A percentile compares a stretch with the other conserved stretches of the same genome.
phyloP scores from a whole-genome alignment of 1,284 basidiomycete species.

The Puccinia horiana region DNA sequence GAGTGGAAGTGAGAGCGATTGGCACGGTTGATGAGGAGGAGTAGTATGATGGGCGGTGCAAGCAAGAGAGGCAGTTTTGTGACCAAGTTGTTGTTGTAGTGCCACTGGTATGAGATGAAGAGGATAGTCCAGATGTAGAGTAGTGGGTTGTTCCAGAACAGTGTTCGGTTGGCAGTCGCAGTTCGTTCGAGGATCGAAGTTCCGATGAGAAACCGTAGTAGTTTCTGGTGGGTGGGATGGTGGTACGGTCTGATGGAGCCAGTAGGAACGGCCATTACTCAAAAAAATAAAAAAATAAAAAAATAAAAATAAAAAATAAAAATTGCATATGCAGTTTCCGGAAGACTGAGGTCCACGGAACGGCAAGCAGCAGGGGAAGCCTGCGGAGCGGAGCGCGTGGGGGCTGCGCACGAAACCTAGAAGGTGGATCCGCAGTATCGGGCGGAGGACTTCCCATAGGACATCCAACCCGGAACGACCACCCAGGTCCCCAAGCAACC shows the following conservation, averaged over 20 bases:
- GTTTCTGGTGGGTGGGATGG: slow-evolving; percentile 27
- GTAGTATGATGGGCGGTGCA: slow-evolving; percentile 36
- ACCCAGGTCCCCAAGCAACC: too few relatives aligned
- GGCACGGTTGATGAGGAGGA: slow-evolving; percentile 36
- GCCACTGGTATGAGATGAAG: slow-evolving; percentile 30
- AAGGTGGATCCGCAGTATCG: too few relatives aligned
- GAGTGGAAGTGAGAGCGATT: slow-evolving; percentile 18
- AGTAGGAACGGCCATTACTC: background rate
- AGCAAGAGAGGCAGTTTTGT: slow-evolving; percentile 13
- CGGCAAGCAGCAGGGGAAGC: too few relatives aligned
- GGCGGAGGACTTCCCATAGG: too few relatives aligned
- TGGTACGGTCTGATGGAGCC: slow-evolving; percentile 18
- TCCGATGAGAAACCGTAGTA: slow-evolving; percentile 27
- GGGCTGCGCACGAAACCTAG: too few relatives aligned
- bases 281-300: background rate
- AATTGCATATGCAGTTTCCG: background rate
- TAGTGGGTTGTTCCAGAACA: slow-evolving; percentile 43
- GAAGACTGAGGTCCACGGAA: too few relatives aligned
- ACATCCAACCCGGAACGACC: too few relatives aligned
- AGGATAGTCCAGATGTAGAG: slow-evolving; percentile 41
- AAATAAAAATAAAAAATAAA: background rate
- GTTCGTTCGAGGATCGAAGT: slow-evolving; percentile 15
- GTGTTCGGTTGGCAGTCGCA: background rate
- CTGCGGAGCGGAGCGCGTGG: too few relatives aligned
- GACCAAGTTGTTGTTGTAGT: background rate